A percentile compares a stretch with the other conserved stretches of the same genome.
phyloP scores from a whole-genome alignment of 441 rosid species.

The Cnidoscolus chayamansa region DNA sequence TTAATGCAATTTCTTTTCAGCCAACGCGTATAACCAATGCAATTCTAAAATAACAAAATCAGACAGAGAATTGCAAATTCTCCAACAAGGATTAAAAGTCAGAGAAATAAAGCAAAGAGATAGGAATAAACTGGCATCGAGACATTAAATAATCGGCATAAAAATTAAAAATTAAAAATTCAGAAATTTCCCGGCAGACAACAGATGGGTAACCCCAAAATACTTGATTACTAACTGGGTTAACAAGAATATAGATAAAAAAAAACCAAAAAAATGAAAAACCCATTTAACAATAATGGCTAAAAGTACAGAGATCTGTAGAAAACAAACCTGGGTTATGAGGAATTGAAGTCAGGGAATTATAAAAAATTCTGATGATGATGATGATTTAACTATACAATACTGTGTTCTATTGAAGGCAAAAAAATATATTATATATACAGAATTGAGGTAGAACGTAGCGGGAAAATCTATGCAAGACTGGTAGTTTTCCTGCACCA shows the following conservation, averaged over 20 bases:
- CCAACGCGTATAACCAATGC: background rate
- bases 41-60: background rate
- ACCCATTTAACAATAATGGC: background rate
- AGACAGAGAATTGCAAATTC: background rate
- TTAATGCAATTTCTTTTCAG: background rate
- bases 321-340: slow-evolving; percentile 19
- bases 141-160: background rate
- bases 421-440: background rate
- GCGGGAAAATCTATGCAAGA: background rate
- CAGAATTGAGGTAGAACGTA: background rate
- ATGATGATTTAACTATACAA: background rate
- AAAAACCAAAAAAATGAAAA: background rate
- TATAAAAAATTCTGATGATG: background rate
- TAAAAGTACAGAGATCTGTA: background rate
- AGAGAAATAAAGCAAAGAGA: background rate
- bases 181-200: slow-evolving; percentile 7
- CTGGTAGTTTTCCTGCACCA: slow-evolving; percentile 16
- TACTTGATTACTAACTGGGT: slow-evolving; percentile 9
- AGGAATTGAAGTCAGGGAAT: slow-evolving; percentile 4
- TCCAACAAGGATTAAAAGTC: background rate
- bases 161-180: background rate
- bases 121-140: background rate
- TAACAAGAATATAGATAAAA: background rate
- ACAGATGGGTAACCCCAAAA: slow-evolving; percentile 12
- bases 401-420: no score